phyloP scores from a whole-genome alignment of 1,284 basidiomycete genomes.

The Ceratobasidium sp. region DNA sequence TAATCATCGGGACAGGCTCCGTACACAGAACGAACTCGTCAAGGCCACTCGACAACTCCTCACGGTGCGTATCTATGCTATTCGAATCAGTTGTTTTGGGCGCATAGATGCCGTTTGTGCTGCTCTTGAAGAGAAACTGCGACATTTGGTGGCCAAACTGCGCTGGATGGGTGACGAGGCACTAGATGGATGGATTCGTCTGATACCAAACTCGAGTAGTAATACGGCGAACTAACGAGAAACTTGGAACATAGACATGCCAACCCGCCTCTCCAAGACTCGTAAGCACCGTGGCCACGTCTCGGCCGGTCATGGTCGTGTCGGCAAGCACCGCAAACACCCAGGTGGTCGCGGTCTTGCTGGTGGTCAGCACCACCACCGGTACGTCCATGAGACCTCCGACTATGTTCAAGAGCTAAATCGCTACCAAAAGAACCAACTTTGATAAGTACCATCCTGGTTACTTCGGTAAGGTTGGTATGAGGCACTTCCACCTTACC shows the following conservation, averaged over 20 bases:
- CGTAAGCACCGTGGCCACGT: constrained; percentile 99
- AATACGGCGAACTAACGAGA: not conserved
- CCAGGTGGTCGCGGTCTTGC: constrained; percentile 99
- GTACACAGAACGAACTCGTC: constrained; percentile 23
- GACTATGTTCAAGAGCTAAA: not conserved
- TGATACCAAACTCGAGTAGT: not conserved
- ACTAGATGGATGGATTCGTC: not conserved
- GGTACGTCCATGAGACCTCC: constrained; percentile 60
- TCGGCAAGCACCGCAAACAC: constrained; percentile 99
- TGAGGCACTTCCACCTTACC: constrained; percentile 97
- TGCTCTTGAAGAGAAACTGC: not conserved
- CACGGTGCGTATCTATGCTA: constrained; percentile 30
- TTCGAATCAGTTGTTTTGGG: not conserved
- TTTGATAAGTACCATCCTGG: constrained; percentile 97
- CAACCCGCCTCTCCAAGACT: constrained; percentile 93
- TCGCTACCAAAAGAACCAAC: constrained; percentile 65
- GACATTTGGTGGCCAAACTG: not conserved
- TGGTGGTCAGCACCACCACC: constrained; percentile 99
- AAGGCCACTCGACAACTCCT: constrained; percentile 28
- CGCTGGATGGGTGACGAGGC: constrained; percentile 11
- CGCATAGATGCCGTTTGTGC: not conserved
- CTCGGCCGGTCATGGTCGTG: constrained; percentile 98
- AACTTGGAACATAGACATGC: constrained; percentile 62
- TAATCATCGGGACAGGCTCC: constrained; percentile 13
- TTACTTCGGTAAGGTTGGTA: constrained; percentile 99